Evolutionary conservation across 2,329 filamentous ascomycete species (phyloP).

Genomic region (Balansia obtecta): DNA sequence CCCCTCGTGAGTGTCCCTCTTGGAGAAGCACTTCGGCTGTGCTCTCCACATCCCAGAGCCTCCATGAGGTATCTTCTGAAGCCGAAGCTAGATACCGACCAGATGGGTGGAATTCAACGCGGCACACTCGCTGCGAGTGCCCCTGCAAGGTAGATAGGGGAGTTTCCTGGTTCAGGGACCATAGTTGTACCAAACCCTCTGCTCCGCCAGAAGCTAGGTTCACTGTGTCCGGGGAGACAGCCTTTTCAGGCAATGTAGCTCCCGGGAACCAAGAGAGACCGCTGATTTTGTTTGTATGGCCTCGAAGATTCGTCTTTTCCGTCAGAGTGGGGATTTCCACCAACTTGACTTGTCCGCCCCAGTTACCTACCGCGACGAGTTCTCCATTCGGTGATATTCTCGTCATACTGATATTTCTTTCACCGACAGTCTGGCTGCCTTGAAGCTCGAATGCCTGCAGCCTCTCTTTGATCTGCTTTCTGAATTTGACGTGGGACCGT

Average conservation of each 20-base stretch:
- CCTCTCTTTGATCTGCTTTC: constrained; percentile 76
- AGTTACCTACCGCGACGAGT: constrained; percentile 79
- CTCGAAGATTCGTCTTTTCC: constrained; percentile 62
- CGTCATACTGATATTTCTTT: constrained; percentile 83
- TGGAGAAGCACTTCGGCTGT: constrained; percentile 76
- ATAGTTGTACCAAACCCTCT: constrained; percentile 77
- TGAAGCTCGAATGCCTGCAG: constrained; percentile 79
- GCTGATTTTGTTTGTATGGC: constrained; percentile 80
- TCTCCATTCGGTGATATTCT: constrained; percentile 80
- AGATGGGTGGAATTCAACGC: constrained; percentile 89
- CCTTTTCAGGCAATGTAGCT: constrained; percentile 59
- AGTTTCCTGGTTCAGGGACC: constrained; percentile 78
- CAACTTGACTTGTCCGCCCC: constrained; percentile 80
- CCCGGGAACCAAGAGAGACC: constrained; percentile 85
- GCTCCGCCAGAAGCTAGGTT: constrained; percentile 87
- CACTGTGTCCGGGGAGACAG: constrained; percentile 58
- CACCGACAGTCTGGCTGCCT: constrained; percentile 84
- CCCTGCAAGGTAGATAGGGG: constrained; percentile 72
- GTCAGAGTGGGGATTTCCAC: constrained; percentile 74
- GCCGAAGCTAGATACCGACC: constrained; percentile 84
- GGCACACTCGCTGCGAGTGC: constrained; percentile 76
- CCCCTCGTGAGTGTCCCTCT: constrained; percentile 88
- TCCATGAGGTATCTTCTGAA: constrained; percentile 93
- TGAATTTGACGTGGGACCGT: constrained; percentile 82
- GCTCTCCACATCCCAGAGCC: constrained; percentile 86